Conservation (phyloP, 2,329 filamentous ascomycete genomes). For the Gyromitra esculenta region DNA sequence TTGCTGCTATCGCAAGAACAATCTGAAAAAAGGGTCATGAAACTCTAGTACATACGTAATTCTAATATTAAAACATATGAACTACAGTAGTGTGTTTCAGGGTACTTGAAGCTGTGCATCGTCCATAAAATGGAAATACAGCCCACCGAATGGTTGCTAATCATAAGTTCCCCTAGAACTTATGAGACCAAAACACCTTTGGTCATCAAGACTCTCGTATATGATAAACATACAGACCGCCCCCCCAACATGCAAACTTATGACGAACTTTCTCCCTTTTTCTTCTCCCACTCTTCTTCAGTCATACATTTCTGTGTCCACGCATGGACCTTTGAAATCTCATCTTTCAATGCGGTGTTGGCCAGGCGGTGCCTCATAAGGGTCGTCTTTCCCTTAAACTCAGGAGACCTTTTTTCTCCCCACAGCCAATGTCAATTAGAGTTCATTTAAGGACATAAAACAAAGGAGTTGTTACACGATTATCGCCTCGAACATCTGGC, state of each 20-base stretch:
- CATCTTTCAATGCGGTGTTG: conserved; percentile 81
- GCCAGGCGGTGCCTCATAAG: conserved; percentile 87
- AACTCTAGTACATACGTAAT: too few species aligned
- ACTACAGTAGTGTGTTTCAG: too few species aligned
- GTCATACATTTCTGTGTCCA: conserved; percentile 96
- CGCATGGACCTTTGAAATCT: conserved; percentile 90
- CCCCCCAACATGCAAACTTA: background rate
- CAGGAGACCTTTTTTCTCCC: conserved; percentile 64
- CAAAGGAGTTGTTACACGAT: conserved; percentile 54
- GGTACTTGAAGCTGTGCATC: too few species aligned
- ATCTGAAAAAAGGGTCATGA: background rate
- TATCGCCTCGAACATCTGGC: conserved; percentile 58
- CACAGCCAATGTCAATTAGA: conserved; percentile 1
- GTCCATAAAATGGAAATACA: background rate
- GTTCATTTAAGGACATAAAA: background rate
- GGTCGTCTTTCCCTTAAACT: conserved; percentile 76
- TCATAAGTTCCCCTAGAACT: background rate
- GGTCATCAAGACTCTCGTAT: background rate
- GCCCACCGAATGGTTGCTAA: background rate
- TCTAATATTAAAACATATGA: too few species aligned
- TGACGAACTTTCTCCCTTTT: conserved; percentile 63
- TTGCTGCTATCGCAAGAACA: too few species aligned
- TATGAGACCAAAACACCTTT: background rate
- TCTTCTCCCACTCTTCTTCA: conserved; percentile 84
- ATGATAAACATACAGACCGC: background rate